Base-by-base conservation (phyloP, 2,329 filamentous ascomycete genomes). In the Scytalidium sp. region DNA sequence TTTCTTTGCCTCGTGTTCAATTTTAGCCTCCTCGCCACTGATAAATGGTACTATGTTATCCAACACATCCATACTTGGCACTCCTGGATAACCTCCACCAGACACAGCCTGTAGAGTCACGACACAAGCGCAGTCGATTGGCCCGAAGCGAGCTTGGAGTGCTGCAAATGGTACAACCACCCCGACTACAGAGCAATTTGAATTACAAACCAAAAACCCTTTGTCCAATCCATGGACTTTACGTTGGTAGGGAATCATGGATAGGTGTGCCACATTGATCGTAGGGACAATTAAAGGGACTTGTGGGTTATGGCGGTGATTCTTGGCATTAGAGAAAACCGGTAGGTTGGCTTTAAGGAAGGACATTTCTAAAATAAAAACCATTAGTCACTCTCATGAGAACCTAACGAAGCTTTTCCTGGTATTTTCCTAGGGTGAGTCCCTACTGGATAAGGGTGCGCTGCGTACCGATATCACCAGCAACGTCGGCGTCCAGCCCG, bases 241-340 rank as follows among this genome's bases (percentile, higher is more conserved):
- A 54, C 88, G 81, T 74, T 96, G 92, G 71, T 94, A 86, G 19
- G 87, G 85, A 67, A 96, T 91, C 55, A 96, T 79, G 65, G 85
- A 81, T 60, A 96, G 79, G 70, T 96, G 92, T 32, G 81, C 72
- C 19, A 94, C 84, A 75, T 96, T 96, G 69, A 96, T 90, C 29
- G 90, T 95, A 1, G 92, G 92, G 11, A 96, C 90, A 56, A 96
- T 88, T 65, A 96, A 83, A 9, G 92, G 92, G 2, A 96, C 90
- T 47, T 91, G 76, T 19, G 90, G 90, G 67, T 96, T 85, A 66
- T 87, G 87, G 63, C 92, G 87, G 79, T 96, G 89, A 80, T 96
- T 96, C 73, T 96, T 96, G 46, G 92, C 90, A 70, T 96, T 97
- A 64, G 90, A 95, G 76, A 97, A 96, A 67, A 96, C 87, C 64